Percentiles rank a stretch among this genome's conserved stretches.
Evolutionary conservation across 1,284 basidiomycete genomes (phyloP).

Genomic region (Cryptococcus neoformans): DNA sequence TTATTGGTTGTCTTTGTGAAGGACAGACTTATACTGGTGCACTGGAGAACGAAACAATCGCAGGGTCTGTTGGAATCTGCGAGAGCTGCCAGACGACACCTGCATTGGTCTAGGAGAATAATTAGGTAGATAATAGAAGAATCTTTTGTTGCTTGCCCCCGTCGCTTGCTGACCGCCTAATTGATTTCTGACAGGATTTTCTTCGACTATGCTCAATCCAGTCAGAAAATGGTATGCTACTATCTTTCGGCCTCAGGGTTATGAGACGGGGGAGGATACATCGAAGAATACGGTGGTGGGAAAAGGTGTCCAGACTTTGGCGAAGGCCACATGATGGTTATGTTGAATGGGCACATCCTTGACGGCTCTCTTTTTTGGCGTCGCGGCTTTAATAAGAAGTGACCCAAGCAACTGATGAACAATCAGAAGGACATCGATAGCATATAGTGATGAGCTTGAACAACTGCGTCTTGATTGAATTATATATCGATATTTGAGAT

Average conservation of each 20-base stretch:
- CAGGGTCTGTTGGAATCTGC: constrained; percentile 25
- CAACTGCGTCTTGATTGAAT: no score
- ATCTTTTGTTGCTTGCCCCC: not conserved
- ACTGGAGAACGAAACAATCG: constrained; percentile 23
- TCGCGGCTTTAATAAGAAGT: not conserved
- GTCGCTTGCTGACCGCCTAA: not conserved
- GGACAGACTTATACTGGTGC: constrained; percentile 16
- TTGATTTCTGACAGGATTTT: not conserved
- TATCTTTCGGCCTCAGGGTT: constrained; percentile 24
- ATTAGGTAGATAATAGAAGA: constrained; percentile 24
- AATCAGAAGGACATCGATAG: no score
- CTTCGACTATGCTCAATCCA: constrained; percentile 33
- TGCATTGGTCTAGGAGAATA: constrained; percentile 22
- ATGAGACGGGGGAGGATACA: constrained; percentile 6
- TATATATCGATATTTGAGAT: no score
- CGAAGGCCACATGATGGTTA: not conserved
- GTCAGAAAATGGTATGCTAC: constrained; percentile 27
- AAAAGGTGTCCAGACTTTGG: not conserved
- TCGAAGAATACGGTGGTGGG: not conserved
- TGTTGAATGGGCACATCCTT: not conserved
- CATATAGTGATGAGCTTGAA: no score
- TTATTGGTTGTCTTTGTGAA: constrained; percentile 33
- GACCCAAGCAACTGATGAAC: no score
- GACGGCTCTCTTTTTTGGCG: not conserved
- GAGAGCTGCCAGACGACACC: constrained; percentile 34